Base-by-base conservation (phyloP, 1,284 basidiomycete species). In the Irpex lacteus region DNA sequence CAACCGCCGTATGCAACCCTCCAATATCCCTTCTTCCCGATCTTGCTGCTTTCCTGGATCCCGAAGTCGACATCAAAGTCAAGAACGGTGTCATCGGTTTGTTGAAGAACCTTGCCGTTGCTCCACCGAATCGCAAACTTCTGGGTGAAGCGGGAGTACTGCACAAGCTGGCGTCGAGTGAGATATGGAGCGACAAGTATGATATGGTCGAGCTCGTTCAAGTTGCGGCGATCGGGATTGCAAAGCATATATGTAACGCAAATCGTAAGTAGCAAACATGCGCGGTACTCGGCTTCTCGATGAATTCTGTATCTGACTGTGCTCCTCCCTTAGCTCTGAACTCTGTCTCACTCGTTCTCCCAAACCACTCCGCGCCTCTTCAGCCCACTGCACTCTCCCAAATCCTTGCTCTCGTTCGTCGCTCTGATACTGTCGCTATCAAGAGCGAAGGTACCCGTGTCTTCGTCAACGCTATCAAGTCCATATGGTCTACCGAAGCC, bases 391-490 rank as follows among this genome's bases (percentile, higher is more conserved):
- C 89, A 1, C 76, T 95, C 40, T 78, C 85, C 11, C 87, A 89
- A 62, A 84, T 98, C 26, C 80, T 97, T 37, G 85, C 84, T 3
- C 82, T 98, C 37, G 83, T 92, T 38, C 81, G 82, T 60, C 89
- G 95, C 52, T 92, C 94, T 2, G 91, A 97, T 71, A 90, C 91
- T 36, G 80, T 92, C 4, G 86, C 94, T 0, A 82, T 97, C 38
- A 91, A 90, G 76, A 94, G 93, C 72, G 97, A 98, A 78, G 92
- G 91, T 21, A 92, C 94, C 11, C 88, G 96, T 9, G 87, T 97
- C 0, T 80, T 98, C 60, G 93, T 94, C 67, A 95, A 96, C 73
- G 83, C 89, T 36, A 82, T 96, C 70, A 86, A 88, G 76, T 85
- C 88, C 60, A 76, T 92, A 59, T 91, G 87, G 85, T 82, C 85